phyloP scores from a whole-genome alignment of 2,329 filamentous ascomycete genomes.

The Alternaria incomplexa region DNA sequence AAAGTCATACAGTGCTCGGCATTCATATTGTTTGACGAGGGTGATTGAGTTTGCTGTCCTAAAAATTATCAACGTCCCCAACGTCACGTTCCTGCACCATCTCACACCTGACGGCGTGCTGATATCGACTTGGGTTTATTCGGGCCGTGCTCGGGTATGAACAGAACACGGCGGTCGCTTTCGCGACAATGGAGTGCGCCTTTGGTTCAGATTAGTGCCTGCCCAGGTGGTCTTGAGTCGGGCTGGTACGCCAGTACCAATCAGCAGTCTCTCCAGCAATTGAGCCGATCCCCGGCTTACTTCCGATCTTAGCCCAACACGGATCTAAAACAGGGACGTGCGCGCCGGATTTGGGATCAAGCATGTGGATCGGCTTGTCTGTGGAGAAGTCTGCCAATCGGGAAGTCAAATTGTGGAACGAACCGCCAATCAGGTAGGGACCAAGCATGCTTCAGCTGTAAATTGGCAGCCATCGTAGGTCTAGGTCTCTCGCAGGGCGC shows the following conservation, averaged over 20 bases:
- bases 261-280: not conserved
- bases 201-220: not conserved
- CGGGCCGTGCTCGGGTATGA: not conserved
- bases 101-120: not conserved
- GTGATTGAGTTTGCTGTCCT: not conserved
- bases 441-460: not conserved
- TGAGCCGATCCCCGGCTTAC: not conserved
- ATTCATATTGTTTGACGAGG: not conserved
- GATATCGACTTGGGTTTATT: not conserved
- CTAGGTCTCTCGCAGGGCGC: not conserved
- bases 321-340: accelerated
- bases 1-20: not conserved
- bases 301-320: not conserved
- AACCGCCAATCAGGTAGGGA: not conserved
- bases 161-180: not conserved
- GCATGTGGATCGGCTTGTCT: not conserved
- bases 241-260: not conserved
- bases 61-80: not conserved
- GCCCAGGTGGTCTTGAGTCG: not conserved
- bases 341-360: too few species aligned
- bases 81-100: not conserved
- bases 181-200: not conserved
- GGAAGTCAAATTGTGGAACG: not conserved
- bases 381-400: not conserved
- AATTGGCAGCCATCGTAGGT: not conserved